Base-by-base conservation (phyloP, 345 rosid genomes). In the Moricandia arvensis region DNA sequence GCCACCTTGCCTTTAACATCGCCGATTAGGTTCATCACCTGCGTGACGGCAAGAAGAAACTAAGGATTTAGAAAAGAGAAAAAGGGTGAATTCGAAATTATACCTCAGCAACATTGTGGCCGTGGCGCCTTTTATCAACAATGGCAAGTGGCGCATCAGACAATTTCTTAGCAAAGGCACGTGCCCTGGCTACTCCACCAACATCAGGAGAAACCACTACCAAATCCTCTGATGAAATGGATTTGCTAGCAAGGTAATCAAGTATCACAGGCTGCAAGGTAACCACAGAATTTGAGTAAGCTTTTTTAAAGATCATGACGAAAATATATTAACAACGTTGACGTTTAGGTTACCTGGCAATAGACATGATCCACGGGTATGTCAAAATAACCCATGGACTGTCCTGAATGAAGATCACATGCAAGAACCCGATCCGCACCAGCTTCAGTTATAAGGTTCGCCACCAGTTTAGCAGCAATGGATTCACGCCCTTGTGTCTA, bases 181-280 rank as follows among this genome's bases (percentile, higher is more conserved):
- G 97, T 72, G 99, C 99, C 72, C 99, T 87, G 1, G 99, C 98
- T 15, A 92, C 98, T 68, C 99, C 99, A 63, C 99, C 99, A 67
- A 95, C 99, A 78, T 95, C 99, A 74, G 99, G 99, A 43, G 99
- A 95, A 80, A 95, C 99, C 79, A 95, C 99, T 29, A 95, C 98
- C 82, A 95, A 79, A 80, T 92, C 99, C 78, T 84, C 84, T 8
- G 91, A 89, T 69, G 85, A 85, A 74, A 95, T 87, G 1, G 83
- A 83, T 87, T 95, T 95, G 85, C 99, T 95, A 30, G 99, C 98
- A 72, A 95, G 97, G 82, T 95, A 95, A 82, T 95, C 99, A 71
- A 95, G 97, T 75, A 95, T 90, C 80, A 92, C 99, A 69, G 97
- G 93, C 99, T 95, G 83, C 77, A 75, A 67, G 8, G 45, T 66